phyloP scores from a whole-genome alignment of 179 eudicot genomes.

The Camellia oleifera region DNA sequence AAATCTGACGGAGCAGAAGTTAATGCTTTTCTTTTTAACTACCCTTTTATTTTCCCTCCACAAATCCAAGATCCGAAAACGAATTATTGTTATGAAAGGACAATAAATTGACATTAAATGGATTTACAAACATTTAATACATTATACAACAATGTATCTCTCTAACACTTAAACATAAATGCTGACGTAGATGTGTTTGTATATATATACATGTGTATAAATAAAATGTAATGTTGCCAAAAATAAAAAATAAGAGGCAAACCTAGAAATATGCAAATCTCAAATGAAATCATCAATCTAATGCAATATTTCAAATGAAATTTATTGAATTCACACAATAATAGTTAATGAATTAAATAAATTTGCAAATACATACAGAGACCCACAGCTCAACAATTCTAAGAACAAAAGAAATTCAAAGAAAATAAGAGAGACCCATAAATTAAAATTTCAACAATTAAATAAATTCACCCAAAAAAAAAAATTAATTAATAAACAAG shows the following conservation, averaged over 20 bases:
- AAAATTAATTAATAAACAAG: background rate
- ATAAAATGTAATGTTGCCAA: background rate
- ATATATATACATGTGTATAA: background rate
- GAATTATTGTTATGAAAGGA: background rate
- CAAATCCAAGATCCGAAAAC: background rate
- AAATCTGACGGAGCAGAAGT: no score
- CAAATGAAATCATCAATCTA: background rate
- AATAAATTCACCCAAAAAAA: background rate
- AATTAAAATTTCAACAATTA: slow-evolving; percentile 4
- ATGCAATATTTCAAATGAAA: background rate
- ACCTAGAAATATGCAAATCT: background rate
- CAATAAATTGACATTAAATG: background rate
- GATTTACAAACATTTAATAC: background rate
- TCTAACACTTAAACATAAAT: background rate
- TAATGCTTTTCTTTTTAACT: no score
- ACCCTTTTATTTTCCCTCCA: no score
- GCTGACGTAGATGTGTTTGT: background rate
- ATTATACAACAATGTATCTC: background rate
- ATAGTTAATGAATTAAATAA: background rate
- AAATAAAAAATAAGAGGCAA: background rate
- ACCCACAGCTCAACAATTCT: background rate
- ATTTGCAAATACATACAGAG: background rate
- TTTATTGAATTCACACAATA: background rate
- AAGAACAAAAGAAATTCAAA: background rate
- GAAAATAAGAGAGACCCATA: background rate